A percentile compares a stretch with the other conserved stretches of the same genome.
Evolutionary conservation across 2,329 filamentous ascomycete genomes (phyloP).

Genomic region (Lasiodiplodia gonubiensis): DNA sequence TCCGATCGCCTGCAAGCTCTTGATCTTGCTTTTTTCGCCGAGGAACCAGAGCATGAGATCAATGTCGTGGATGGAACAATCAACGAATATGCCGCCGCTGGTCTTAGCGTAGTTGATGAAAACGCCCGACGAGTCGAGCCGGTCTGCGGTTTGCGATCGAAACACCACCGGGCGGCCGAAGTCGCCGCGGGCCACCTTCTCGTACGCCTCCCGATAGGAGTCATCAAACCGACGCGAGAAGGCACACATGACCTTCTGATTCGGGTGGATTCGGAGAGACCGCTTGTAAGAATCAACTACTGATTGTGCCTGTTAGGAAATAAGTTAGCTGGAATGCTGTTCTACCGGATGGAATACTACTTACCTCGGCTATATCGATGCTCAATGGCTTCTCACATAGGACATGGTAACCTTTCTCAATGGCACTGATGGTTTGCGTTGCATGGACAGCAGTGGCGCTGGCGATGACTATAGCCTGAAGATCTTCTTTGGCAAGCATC

Average conservation of each 20-base stretch:
- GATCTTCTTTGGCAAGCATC: conserved; percentile 50
- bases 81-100: conserved; percentile 54
- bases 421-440: conserved; percentile 41
- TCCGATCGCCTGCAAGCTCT: conserved; percentile 46
- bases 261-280: conserved; percentile 33
- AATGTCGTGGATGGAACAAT: conserved; percentile 53
- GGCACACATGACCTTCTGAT: conserved; percentile 52
- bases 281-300: conserved; percentile 45
- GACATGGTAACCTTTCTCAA: conserved; percentile 44
- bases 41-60: conserved; percentile 52
- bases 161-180: conserved; percentile 50
- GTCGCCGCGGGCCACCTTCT: conserved; percentile 42
- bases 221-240: conserved; percentile 54
- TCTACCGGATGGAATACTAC: background rate
- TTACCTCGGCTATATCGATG: conserved; percentile 34
- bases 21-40: conserved; percentile 42
- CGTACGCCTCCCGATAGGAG: conserved; percentile 47
- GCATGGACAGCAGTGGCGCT: conserved; percentile 45
- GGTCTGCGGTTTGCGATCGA: conserved; percentile 50
- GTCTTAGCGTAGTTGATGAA: conserved; percentile 50
- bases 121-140: conserved; percentile 39
- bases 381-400: conserved; percentile 48
- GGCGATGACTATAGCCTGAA: conserved; percentile 51
- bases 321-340: background rate
- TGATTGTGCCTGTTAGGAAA: background rate